These are phyloP conservation scores for Hanseniaspora gamundiae DNA, from an alignment of 1,139 yeast genomes.

Conservation along the genomic window DNA sequence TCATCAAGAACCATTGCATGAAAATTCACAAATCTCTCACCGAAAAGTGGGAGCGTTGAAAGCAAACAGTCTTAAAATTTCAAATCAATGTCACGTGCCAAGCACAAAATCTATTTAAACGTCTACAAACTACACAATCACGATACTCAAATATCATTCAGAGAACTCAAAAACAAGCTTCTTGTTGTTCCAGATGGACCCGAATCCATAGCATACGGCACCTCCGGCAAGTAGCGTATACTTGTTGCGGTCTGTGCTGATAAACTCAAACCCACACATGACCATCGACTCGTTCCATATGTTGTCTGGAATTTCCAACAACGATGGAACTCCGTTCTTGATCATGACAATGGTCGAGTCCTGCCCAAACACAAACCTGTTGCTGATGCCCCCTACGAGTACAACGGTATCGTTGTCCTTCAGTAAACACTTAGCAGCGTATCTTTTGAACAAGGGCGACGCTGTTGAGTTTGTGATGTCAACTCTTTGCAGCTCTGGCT, in stretches of 20 bases:
- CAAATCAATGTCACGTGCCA: background rate
- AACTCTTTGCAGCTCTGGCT: slow-evolving; percentile 9
- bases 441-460: slow-evolving; percentile 30
- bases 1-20: too few relatives aligned
- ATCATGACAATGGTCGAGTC: slow-evolving; percentile 29
- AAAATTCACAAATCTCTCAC: too few relatives aligned
- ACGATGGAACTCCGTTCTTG: slow-evolving; percentile 12
- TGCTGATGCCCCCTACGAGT: slow-evolving; percentile 52
- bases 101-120: background rate
- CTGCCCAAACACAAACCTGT: slow-evolving; percentile 29
- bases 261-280: slow-evolving; percentile 46
- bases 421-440: slow-evolving; percentile 33
- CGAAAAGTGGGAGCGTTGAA: too few relatives aligned
- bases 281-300: slow-evolving; percentile 38
- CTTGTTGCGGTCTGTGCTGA: slow-evolving; percentile 16
- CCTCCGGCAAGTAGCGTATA: slow-evolving; percentile 53
- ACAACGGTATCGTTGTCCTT: slow-evolving; percentile 26
- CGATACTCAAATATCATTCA: background rate
- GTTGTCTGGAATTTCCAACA: slow-evolving; percentile 25
- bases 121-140: background rate
- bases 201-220: slow-evolving; percentile 76
- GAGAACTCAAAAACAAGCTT: background rate
- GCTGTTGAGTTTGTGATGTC: slow-evolving; percentile 7
- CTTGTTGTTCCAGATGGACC: slow-evolving; percentile 46
- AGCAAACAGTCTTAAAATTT: background rate